A percentile compares a stretch with the other conserved stretches of the same genome.
phyloP scores from a whole-genome alignment of 2,329 filamentous ascomycete genomes.

The Aspergillus phoenicis region DNA sequence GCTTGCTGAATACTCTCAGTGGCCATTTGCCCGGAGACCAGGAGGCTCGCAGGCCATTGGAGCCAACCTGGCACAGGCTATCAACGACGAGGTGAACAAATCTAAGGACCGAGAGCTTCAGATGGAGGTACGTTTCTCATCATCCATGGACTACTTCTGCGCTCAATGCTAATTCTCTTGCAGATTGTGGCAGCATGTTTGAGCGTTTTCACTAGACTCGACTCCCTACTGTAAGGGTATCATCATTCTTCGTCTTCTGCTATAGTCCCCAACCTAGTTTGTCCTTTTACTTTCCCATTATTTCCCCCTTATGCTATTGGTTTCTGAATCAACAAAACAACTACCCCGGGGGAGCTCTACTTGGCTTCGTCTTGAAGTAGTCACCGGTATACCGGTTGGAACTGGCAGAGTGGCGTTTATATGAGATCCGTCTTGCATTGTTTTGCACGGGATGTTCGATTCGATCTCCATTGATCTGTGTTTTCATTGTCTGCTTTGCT shows the following conservation, averaged over 20 bases:
- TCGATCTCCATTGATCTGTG: constrained; percentile 18
- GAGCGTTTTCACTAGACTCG: constrained; percentile 95
- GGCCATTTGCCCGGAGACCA: constrained; percentile 84
- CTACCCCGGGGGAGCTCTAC: constrained; percentile 8
- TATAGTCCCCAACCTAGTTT: constrained; percentile 8
- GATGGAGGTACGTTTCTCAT: constrained; percentile 70
- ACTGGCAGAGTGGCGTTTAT: constrained; percentile 22
- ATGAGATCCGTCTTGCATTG: constrained; percentile 29
- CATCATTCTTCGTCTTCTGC: constrained; percentile 5
- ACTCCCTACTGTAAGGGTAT: constrained; percentile 75
- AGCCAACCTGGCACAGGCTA: constrained; percentile 85
- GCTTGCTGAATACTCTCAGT: constrained; percentile 94
- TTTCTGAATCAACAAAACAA: constrained; percentile 15
- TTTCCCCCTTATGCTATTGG: constrained; percentile 19
- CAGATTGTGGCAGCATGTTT: constrained; percentile 88
- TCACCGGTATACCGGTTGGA: constrained; percentile 30
- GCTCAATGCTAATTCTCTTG: constrained; percentile 20
- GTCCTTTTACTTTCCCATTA: constrained; percentile 5
- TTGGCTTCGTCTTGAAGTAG: constrained; percentile 31
- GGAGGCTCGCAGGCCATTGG: constrained; percentile 81
- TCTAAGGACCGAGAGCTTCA: constrained; percentile 93
- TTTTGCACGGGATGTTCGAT: constrained; percentile 28
- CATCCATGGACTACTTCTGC: neutral
- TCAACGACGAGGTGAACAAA: constrained; percentile 82
- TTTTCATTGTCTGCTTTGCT: constrained; percentile 15